Evolutionary conservation across 1,284 basidiomycete species (phyloP).

Genomic region (Volvariella surrecta): DNA sequence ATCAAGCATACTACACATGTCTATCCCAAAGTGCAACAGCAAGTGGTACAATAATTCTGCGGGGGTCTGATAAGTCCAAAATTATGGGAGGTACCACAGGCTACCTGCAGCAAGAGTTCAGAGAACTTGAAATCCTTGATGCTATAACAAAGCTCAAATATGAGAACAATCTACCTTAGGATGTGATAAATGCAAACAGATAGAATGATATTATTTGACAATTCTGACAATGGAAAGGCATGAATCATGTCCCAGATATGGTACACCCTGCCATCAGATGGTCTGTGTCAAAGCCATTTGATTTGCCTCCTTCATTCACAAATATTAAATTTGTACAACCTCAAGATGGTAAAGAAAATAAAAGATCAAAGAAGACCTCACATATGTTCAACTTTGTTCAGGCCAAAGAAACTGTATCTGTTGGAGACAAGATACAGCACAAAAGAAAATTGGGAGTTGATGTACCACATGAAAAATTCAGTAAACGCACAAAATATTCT

Average conservation of each 20-base stretch:
- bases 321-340: not conserved
- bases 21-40: slow-evolving; percentile 18
- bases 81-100: slow-evolving; percentile 14
- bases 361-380: not conserved
- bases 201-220: slow-evolving; percentile 9
- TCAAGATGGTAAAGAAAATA: no score
- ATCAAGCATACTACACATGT: slow-evolving; percentile 18
- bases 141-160: slow-evolving; percentile 16
- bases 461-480: not conserved
- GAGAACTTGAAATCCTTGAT: slow-evolving; percentile 19
- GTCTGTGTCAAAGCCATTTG: slow-evolving; percentile 9
- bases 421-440: not conserved
- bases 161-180: slow-evolving; percentile 9
- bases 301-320: not conserved
- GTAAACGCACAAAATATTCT: not conserved
- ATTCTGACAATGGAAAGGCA: slow-evolving; percentile 10
- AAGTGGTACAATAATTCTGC: slow-evolving; percentile 18
- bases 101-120: slow-evolving; percentile 17
- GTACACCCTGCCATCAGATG: slow-evolving; percentile 10
- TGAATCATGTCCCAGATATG: slow-evolving; percentile 10
- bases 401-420: no score
- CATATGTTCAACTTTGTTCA: no score
- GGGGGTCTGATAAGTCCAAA: slow-evolving; percentile 14
- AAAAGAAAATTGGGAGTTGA: not conserved
- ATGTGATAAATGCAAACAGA: slow-evolving; percentile 7